phyloP scores from a whole-genome alignment of 805 yeast species.

The Saccharomycopsis babjevae region DNA sequence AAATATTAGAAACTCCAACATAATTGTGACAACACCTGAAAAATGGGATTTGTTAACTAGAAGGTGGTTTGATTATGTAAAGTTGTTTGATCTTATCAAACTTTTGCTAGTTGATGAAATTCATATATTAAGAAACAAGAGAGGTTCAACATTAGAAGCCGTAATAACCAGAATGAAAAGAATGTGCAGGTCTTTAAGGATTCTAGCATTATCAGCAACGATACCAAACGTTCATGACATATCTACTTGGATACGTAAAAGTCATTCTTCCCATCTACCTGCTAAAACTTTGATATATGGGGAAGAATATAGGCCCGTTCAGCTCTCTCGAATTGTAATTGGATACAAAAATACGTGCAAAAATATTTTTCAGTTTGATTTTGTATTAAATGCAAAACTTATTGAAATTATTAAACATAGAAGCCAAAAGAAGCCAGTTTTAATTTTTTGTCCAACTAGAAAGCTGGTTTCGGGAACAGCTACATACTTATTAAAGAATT shows the following conservation, averaged over 20 bases:
- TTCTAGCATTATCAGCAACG: conserved; percentile 43
- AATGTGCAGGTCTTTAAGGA: conserved; percentile 28
- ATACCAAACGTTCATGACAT: conserved; percentile 42
- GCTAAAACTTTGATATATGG: conserved; percentile 36
- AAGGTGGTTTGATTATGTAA: conserved; percentile 35
- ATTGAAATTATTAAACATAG: conserved; percentile 31
- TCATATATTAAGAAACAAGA: conserved; percentile 34
- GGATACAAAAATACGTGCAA: conserved; percentile 31
- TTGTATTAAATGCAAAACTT: conserved; percentile 32
- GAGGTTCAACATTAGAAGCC: conserved; percentile 42
- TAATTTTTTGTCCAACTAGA: conserved; percentile 47
- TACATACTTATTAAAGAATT: conserved; percentile 25
- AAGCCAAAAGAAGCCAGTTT: conserved; percentile 33
- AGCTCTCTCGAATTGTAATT: conserved; percentile 32
- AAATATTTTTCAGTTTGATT: conserved; percentile 41
- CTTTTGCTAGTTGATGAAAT: conserved; percentile 41
- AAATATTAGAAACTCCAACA: conserved; percentile 36
- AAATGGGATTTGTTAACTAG: conserved; percentile 52
- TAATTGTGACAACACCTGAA: conserved; percentile 52
- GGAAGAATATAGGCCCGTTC: conserved; percentile 38
- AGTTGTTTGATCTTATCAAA: conserved; percentile 32
- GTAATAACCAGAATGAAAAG: conserved; percentile 39
- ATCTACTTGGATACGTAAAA: conserved; percentile 33
- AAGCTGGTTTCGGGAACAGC: conserved; percentile 39
- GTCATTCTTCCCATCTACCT: conserved; percentile 15